Conservation (phyloP, 2,329 filamentous ascomycete species). For the Aspergillus hortae region DNA sequence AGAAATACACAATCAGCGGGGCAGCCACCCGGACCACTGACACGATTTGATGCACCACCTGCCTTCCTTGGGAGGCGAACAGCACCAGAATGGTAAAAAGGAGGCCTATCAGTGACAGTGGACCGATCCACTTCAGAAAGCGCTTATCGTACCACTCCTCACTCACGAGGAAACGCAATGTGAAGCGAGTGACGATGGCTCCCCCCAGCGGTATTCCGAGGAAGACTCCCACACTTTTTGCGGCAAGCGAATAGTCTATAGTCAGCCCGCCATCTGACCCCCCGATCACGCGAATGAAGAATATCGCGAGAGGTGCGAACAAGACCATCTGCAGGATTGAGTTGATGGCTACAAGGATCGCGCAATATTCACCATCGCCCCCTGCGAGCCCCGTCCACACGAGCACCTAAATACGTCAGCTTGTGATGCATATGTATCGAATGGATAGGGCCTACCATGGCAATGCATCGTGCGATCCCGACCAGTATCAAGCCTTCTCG, state of each 20-base stretch:
- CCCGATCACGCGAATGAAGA: conserved; percentile 69
- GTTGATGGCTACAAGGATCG: conserved; percentile 72
- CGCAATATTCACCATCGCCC: conserved; percentile 78
- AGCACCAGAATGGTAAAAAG: conserved; percentile 84
- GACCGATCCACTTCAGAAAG: conserved; percentile 68
- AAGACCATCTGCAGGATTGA: conserved; percentile 71
- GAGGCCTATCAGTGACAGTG: conserved; percentile 76
- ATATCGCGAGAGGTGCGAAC: conserved; percentile 65
- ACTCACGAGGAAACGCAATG: conserved; percentile 54
- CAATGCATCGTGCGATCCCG: conserved; percentile 79
- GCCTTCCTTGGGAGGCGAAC: conserved; percentile 74
- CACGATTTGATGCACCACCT: conserved; percentile 78
- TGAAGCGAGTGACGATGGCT: conserved; percentile 70
- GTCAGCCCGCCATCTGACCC: conserved; percentile 39
- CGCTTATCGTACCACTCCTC: conserved; percentile 61
- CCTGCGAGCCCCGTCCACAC: conserved; percentile 77
- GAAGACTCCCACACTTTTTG: conserved; percentile 78
- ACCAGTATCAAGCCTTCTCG: conserved; percentile 73
- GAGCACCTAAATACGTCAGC: conserved; percentile 44
- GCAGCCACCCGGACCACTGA: conserved; percentile 77
- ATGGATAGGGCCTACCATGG: conserved; percentile 61
- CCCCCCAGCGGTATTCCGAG: conserved; percentile 79
- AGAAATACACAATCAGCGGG: conserved; percentile 77
- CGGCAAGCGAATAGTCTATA: conserved; percentile 64
- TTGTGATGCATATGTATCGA: not conserved